A percentile compares a stretch with the other conserved stretches of the same genome.
Conservation (phyloP, 352 stramenopile genomes). For the Phytopythium aichiense region DNA sequence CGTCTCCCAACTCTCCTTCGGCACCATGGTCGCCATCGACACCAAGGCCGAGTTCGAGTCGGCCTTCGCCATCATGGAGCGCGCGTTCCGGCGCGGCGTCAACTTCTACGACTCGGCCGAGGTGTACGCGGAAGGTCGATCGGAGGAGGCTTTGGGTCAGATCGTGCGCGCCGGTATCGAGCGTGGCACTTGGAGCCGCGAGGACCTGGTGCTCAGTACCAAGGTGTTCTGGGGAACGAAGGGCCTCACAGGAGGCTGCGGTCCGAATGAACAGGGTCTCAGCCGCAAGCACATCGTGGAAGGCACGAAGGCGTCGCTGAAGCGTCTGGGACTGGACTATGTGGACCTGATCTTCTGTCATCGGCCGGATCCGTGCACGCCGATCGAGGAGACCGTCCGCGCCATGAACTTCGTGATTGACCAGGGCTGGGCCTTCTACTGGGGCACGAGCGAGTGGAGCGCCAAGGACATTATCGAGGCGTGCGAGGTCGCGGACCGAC, state of each 20-base stretch:
- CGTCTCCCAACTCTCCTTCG: constrained; percentile 29
- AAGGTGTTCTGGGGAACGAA: background rate
- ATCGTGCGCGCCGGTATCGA: background rate
- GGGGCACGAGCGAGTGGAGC: background rate
- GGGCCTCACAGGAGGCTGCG: background rate
- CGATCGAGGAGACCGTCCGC: background rate
- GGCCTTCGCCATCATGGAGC: background rate
- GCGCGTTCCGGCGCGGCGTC: background rate
- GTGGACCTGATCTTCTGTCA: constrained; percentile 50
- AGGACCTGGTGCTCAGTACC: background rate
- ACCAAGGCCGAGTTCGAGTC: background rate
- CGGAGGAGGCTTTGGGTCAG: background rate
- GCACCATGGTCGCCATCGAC: constrained; percentile 5
- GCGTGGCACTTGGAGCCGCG: background rate
- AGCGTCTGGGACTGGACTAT: constrained; percentile 30
- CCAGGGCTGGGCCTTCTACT: too few species aligned
- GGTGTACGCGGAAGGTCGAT: background rate
- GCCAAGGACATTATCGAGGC: background rate
- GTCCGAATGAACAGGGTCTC: background rate
- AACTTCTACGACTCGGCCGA: background rate
- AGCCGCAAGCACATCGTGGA: background rate
- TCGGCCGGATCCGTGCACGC: constrained; percentile 31
- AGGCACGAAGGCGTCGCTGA: background rate
- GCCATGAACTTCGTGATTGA: background rate
- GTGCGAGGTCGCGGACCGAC: background rate